A percentile compares a stretch with the other conserved stretches of the same genome.
These are phyloP conservation scores for Geotrichum europaeum DNA, from an alignment of 1,139 yeast species.

Conservation along the genomic window DNA sequence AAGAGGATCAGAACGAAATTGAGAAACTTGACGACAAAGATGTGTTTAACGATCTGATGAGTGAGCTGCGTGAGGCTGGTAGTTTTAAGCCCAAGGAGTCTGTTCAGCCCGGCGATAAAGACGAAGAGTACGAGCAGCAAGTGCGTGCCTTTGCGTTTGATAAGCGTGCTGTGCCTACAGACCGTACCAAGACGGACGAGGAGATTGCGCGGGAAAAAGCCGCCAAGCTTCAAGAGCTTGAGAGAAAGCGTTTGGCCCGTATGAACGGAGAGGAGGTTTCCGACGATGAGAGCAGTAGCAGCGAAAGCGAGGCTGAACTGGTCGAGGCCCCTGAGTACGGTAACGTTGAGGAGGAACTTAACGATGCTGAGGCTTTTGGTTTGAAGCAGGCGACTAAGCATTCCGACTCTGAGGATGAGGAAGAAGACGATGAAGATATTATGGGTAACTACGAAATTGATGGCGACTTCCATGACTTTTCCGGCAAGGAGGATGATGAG, in stretches of 20 bases:
- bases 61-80: conserved; percentile 43
- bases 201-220: conserved; percentile 67
- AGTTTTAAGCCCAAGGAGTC: conserved; percentile 24
- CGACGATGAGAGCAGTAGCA: conserved; percentile 33
- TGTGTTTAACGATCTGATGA: conserved; percentile 70
- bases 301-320: conserved; percentile 34
- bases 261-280: conserved; percentile 70
- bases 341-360: conserved; percentile 23
- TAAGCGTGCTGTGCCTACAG: conserved; percentile 91
- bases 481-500: conserved; percentile 26
- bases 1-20: conserved; percentile 62
- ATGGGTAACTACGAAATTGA: conserved; percentile 25
- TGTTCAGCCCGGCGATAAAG: conserved; percentile 35
- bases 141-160: conserved; percentile 80
- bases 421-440: conserved; percentile 23
- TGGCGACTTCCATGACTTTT: conserved; percentile 35
- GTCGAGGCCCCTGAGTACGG: conserved; percentile 26
- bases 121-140: conserved; percentile 62
- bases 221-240: conserved; percentile 62
- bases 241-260: conserved; percentile 69
- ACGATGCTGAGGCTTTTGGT: conserved; percentile 24
- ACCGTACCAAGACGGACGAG: conserved; percentile 86
- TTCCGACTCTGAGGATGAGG: conserved; percentile 39
- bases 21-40: conserved; percentile 74
- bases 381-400: conserved; percentile 17